These are phyloP conservation scores for Dactylonectria macrodidyma DNA, from an alignment of 2,329 filamentous ascomycete species.

Conservation along the genomic window DNA sequence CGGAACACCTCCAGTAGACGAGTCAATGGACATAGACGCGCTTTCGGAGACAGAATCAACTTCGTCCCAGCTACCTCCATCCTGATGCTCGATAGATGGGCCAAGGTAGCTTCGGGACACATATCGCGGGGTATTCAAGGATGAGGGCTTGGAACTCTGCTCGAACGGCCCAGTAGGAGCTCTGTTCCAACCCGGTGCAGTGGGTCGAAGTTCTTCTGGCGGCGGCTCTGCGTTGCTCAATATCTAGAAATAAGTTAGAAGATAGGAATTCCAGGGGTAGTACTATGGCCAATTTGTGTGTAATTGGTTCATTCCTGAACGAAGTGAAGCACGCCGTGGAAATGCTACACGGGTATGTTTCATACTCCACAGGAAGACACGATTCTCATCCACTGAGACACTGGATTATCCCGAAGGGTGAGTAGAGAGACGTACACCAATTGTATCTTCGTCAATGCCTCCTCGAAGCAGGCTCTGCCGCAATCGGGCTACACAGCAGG, in stretches of 20 bases:
- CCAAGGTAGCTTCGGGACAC: background rate
- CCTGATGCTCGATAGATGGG: background rate
- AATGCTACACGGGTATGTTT: background rate
- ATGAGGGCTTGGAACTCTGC: background rate
- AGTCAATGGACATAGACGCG: constrained; percentile 1
- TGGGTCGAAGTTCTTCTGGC: background rate
- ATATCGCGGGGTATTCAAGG: background rate
- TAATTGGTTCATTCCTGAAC: background rate
- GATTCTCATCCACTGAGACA: background rate
- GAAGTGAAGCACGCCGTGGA: background rate
- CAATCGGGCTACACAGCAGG: constrained; percentile 37
- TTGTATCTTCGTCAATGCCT: constrained; percentile 62
- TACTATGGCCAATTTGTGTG: background rate
- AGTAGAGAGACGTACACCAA: constrained; percentile 58
- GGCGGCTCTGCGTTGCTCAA: constrained; percentile 7
- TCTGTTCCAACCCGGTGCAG: background rate
- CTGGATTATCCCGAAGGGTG: background rate
- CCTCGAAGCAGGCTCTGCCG: constrained; percentile 63
- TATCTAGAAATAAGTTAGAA: constrained; percentile 18
- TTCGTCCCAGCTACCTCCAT: background rate
- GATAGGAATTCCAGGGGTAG: background rate
- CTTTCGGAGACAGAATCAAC: background rate
- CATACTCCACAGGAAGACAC: background rate
- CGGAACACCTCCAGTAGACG: constrained; percentile 3
- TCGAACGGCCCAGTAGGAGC: background rate